Base-by-base conservation (phyloP, 2,329 filamentous ascomycete genomes). In the Phialemonium atrogriseum region DNA sequence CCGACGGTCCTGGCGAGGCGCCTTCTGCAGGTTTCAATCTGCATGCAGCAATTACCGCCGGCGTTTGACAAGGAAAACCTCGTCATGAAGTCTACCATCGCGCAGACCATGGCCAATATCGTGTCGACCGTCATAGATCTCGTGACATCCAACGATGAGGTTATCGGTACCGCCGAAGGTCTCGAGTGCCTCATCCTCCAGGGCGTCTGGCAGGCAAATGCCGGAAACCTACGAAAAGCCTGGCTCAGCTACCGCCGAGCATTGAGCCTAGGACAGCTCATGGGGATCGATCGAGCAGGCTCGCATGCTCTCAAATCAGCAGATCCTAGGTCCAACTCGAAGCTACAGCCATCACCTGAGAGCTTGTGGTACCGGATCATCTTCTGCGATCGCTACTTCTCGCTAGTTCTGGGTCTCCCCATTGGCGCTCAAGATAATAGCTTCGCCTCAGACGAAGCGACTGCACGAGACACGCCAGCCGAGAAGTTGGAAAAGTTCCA, bases 221-320 rank as follows among this genome's bases (percentile, higher is more conserved):
- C 57, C 1, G 73, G 73, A 1, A 71, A 70, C 26, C 51, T 73
- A 3, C 62, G 70, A 14, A 66, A 68, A 26, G 56, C 68, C 3
- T 77, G 71, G 70, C 48, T 77, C 14, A 58, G 55, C 6, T 59
- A 58, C 14, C 64, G 71, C 1, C 56, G 68, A 5, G 66, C 66
- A 5, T 48, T 75, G 20, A 60, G 57, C 27, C 52, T 73, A 21
- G 68, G 60, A 0, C 68, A 72, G 43, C 58, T 69, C 18, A 63
- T 73, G 52, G 64, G 68, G 4, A 51, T 68, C 10, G 58, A 66
- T 36, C 51, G 52, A n/a, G 51, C 50, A 30, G 42, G 47, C 33
- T 38, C 50, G 22, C 44, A 47, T 21, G 42, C 52, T 9, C 43
- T 63, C 3, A 52, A 58, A 29, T 62, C 59, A 2, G 60, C 59